These are phyloP conservation scores for Angophora floribunda DNA, from an alignment of 345 rosid genomes.

Conservation along the genomic window DNA sequence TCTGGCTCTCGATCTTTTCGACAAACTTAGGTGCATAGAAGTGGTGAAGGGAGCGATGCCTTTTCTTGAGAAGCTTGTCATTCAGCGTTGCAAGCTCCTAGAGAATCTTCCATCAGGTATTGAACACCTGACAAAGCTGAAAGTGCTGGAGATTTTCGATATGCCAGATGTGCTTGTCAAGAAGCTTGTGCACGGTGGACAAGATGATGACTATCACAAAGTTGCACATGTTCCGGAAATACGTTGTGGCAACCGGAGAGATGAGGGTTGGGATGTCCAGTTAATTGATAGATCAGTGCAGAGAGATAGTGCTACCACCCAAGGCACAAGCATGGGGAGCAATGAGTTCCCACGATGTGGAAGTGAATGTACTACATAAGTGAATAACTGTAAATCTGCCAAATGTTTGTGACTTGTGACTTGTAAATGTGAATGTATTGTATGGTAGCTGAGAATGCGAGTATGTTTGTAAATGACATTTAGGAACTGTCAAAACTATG, in stretches of 20 bases:
- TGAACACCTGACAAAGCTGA: conserved; percentile 11
- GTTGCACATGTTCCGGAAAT: conserved; percentile 15
- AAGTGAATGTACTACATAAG: neutral
- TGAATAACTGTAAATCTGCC: neutral
- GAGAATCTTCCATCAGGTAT: conserved; percentile 14
- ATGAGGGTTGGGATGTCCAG: conserved; percentile 17
- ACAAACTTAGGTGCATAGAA: conserved; percentile 2
- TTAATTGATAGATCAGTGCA: neutral
- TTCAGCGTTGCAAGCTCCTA: conserved; percentile 8
- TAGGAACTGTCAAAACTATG: neutral
- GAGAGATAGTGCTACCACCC: neutral
- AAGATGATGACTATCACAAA: conserved; percentile 3
- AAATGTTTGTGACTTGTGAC: neutral
- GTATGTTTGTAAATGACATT: neutral
- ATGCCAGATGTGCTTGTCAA: conserved; percentile 13
- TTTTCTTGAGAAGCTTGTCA: conserved; percentile 6
- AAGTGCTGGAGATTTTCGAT: conserved; percentile 16
- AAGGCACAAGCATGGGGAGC: neutral
- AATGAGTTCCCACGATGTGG: conserved; percentile 6
- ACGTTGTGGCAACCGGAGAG: conserved; percentile 10
- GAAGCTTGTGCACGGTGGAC: conserved; percentile 1
- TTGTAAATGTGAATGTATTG: neutral
- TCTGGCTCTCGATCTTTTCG: conserved; percentile 13
- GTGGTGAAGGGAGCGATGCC: conserved; percentile 16
- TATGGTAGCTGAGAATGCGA: neutral